Evolutionary conservation across 768 basidiomycete genomes (phyloP), one percentile per base, ranked within the genome.

Genomic region (Daedalea quercina): DNA sequence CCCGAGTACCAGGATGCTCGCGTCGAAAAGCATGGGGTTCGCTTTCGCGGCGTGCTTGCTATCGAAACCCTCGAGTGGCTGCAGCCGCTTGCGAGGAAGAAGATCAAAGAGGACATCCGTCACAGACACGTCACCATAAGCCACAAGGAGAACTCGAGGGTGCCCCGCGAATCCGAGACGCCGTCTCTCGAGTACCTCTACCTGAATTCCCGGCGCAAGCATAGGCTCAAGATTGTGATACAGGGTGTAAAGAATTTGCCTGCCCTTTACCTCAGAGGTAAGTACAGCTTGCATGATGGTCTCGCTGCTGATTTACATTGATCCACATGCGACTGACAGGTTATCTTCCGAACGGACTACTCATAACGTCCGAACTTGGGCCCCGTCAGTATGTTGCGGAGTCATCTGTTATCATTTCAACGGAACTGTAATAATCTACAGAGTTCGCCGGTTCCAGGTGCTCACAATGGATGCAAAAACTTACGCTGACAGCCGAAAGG

Each of bases 11-110:
- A 49, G 20, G 22, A 20, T 11, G 31, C 24, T 19, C 55, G 15
- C 26, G 55, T 33, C 42, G 3, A 6, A 24, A 11, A 56, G 28
- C n/a, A 31, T 26, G 35, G 54, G 6, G 73, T 82, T 19, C 67
- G 73, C 11, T 80, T 84, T 54, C 76, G 73, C 28, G 84, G 82
- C 0, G 58, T 75, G 4, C 67, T 85, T 0, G 69, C 70, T 35
- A 73, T 86, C 54, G 59, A 68, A 2, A 52, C 66, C 1, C 68
- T 78, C 0, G 57, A 65, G 1, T 82, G 81, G 75, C 74, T 87
- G 20, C 77, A 81, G 0, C 66, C 69, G 0, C 60, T 60, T 41
- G 85, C 81, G 1, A 52, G 59, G 33, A 58, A 65, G 35, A 65
- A 58, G 47, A 57, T 87, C 4, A 65, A 77, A 47, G 37, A 49